Evolutionary conservation across 1,284 basidiomycete species (phyloP).

Genomic region (Naganishia liquefaciens): DNA sequence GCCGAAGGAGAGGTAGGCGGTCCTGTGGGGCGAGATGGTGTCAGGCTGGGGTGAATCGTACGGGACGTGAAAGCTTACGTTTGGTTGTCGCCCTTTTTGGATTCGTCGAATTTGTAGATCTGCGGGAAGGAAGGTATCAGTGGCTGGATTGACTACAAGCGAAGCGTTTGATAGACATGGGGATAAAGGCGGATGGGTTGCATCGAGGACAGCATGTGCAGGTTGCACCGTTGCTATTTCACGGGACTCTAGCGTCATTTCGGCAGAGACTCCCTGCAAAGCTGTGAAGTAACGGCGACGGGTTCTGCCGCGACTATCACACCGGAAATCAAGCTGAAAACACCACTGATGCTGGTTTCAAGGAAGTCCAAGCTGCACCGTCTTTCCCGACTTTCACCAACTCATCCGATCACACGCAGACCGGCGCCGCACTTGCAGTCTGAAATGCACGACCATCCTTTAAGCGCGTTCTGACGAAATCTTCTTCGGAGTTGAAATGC

Average conservation of each 20-base stretch:
- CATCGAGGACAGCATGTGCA: no score
- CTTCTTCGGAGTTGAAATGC: no score
- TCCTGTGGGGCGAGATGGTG: conserved; percentile 58
- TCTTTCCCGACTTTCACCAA: background rate
- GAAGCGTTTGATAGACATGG: background rate
- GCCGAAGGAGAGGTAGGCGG: conserved; percentile 93
- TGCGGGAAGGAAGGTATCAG: conserved; percentile 44
- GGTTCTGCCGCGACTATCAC: no score
- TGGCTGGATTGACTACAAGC: background rate
- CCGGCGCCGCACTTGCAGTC: background rate
- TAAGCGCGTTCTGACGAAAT: no score
- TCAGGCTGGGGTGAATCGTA: background rate
- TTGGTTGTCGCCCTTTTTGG: conserved; percentile 61
- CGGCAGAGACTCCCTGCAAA: background rate
- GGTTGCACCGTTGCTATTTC: no score
- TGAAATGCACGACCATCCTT: no score
- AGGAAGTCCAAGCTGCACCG: no score
- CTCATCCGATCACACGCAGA: background rate
- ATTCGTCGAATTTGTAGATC: conserved; percentile 96
- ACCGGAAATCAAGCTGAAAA: no score
- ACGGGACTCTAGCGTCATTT: background rate
- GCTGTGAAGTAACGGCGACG: background rate
- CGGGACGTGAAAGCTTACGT: conserved; percentile 43
- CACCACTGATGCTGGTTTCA: background rate
- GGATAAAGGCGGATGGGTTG: no score